phyloP scores from a whole-genome alignment of 192 early-diverging fungal species.

The Mortierella hygrophila region DNA sequence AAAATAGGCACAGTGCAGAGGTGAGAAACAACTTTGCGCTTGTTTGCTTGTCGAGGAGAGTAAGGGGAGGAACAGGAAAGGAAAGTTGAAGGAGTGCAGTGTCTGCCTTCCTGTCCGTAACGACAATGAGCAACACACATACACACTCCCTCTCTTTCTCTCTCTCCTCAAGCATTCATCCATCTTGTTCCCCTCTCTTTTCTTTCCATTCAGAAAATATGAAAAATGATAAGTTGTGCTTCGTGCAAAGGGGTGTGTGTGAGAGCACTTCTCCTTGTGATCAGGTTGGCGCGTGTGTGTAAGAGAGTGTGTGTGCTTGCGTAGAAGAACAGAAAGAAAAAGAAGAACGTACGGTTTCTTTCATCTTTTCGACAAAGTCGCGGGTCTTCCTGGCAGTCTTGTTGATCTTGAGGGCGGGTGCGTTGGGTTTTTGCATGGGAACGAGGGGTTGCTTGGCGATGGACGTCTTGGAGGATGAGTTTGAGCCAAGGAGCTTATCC shows the following conservation, averaged over 20 bases:
- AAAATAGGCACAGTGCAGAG: no score
- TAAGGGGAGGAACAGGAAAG: not conserved
- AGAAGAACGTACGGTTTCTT: constrained; percentile 58
- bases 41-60: no score
- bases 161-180: not conserved
- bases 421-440: constrained; percentile 43
- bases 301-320: not conserved
- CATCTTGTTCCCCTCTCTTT: not conserved
- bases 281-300: not conserved
- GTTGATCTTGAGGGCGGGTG: constrained; percentile 41
- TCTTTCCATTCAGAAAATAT: not conserved
- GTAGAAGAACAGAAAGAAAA: not conserved
- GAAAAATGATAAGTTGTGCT: not conserved
- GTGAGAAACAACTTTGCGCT: no score
- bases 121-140: no score
- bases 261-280: not conserved
- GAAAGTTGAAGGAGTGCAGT: not conserved
- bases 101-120: no score
- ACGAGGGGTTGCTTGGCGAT: constrained; percentile 42
- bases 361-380: constrained; percentile 70
- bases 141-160: no score
- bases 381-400: constrained; percentile 56
- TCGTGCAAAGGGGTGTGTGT: not conserved
- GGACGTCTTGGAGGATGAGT: constrained; percentile 27
- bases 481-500: constrained; percentile 51